Evolutionary conservation across 208 protist species (phyloP), one percentile per base, ranked within the genome.

Genomic region (Wallacemonas sp.): DNA sequence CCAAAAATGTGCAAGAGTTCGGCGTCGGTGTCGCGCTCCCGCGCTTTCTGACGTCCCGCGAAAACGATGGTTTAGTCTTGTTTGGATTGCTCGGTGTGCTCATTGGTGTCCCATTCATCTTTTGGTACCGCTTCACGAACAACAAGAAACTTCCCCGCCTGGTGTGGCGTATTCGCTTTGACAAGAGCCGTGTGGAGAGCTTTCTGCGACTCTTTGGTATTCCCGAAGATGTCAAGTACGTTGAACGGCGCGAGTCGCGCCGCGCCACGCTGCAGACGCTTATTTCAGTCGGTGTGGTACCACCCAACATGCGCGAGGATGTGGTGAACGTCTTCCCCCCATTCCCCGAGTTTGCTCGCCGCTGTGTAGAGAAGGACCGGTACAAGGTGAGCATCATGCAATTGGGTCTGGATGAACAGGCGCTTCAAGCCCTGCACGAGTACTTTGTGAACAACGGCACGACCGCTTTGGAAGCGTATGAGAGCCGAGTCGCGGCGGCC

Each of bases 21-120:
- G 72, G 86, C n/a, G 87, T 96, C 38, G 90, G 90, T 11, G 83
- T 96, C 26, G 90, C 87, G n/a, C 84, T 96, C 14, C 90, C 90
- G 17, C 75, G 80, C 41, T 96, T 96, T 59, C 55, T 96, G 45
- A 94, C 82, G 2, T 91, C 85, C n/a, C 82, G 86, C 31, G 74
- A 96, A 69, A 84, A 96, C 61, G 90, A 94, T 78, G 86, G 81
- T 9, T 62, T 93, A n/a, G 90, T 96, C 2, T 66, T 96, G 19
- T 94, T 96, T 60, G 77, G 90, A 26, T 82, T 96, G 11, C 83
- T 96, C 19, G 74, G 66, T 36, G 34, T 96, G 46, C 84, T 96
- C 59, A 75, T 96, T 58, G 75, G 70, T 1, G 55, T 79, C 0
- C 90, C 90, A 8, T 62, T 89, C 39, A 60, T 86, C 45, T 60